phyloP scores from a whole-genome alignment of 257 asterid species.

The Solanum clarkiae region DNA sequence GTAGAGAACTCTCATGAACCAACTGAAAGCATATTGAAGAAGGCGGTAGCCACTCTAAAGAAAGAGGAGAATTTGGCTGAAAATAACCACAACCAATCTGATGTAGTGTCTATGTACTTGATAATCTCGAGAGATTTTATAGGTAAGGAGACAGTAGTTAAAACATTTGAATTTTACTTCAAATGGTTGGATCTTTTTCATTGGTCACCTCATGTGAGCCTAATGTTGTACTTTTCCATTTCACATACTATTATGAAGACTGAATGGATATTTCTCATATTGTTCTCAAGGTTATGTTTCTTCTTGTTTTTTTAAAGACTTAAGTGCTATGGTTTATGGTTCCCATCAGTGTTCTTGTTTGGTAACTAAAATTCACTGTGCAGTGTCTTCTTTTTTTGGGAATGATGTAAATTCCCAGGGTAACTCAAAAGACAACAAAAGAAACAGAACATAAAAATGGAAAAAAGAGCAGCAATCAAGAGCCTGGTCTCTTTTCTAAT shows the following conservation, averaged over 20 bases:
- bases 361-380: neutral
- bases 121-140: neutral
- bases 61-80: conserved; percentile 62
- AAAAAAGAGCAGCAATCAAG: neutral
- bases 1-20: conserved; percentile 93
- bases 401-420: neutral
- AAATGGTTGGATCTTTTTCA: neutral
- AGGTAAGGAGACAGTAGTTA: neutral
- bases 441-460: neutral
- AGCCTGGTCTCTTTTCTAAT: neutral
- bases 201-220: neutral
- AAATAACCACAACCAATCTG: conserved; percentile 22
- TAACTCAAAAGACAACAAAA: neutral
- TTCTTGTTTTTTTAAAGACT: neutral
- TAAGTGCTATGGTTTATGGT: neutral
- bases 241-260: neutral
- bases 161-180: neutral
- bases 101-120: neutral
- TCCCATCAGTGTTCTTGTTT: neutral
- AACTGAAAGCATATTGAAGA: conserved; percentile 61
- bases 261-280: neutral
- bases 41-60: conserved; percentile 71
- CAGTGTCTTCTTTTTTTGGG: too few species aligned
- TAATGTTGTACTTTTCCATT: neutral
- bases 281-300: neutral